Conservation (phyloP, 352 stramenopile species). For the Phytophthora uliginosa region DNA sequence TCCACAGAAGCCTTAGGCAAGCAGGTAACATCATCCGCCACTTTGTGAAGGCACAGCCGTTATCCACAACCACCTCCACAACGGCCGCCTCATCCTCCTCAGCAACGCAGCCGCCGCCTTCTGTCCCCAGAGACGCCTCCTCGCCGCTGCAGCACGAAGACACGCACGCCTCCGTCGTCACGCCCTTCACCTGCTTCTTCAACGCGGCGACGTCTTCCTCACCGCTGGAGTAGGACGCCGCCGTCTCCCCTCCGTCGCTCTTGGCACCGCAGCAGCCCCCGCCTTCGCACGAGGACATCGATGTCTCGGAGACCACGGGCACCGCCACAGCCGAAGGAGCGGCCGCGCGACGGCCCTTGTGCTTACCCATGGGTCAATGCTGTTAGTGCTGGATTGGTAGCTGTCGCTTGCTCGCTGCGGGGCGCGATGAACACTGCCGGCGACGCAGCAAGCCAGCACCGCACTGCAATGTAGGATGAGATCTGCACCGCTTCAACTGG, state of each 20-base stretch:
- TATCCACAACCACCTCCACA: not conserved
- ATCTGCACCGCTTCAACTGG: conserved; percentile 5
- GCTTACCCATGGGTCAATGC: conserved; percentile 21
- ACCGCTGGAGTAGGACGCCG: conserved; percentile 29
- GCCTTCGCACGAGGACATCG: not conserved
- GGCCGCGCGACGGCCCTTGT: conserved; percentile 9
- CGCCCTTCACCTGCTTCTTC: not conserved
- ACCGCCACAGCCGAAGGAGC: not conserved
- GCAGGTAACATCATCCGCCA: not conserved
- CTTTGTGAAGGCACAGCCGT: conserved; percentile 1
- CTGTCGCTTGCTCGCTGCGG: not conserved
- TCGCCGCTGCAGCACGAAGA: not conserved
- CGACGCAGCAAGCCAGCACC: not conserved
- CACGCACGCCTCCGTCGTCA: not conserved
- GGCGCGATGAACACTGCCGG: conserved; percentile 16
- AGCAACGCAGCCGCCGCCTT: conserved; percentile 11
- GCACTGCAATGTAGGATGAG: conserved; percentile 4
- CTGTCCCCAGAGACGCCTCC: not conserved
- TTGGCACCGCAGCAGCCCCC: conserved; percentile 21
- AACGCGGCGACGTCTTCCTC: conserved; percentile 17
- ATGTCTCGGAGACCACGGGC: not conserved
- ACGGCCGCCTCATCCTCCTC: not conserved
- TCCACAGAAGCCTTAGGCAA: not conserved
- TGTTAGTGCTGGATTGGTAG: not conserved
- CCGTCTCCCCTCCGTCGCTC: conserved; percentile 37